Base-by-base conservation (phyloP, 495 filamentous ascomycete genomes). In the Geoglossum glabrum region DNA sequence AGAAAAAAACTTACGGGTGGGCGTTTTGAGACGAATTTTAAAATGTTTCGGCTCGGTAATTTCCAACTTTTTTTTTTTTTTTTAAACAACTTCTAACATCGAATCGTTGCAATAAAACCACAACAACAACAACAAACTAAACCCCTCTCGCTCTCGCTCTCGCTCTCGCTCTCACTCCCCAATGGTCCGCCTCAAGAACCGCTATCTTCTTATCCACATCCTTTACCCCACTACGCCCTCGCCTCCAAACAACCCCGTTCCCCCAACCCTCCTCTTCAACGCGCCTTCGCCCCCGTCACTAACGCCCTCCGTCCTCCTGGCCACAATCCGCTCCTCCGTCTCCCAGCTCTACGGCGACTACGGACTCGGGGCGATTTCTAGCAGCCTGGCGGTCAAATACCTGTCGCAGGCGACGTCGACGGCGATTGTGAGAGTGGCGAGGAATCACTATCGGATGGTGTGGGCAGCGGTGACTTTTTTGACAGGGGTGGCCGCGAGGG, bases 181-280 rank as follows among this genome's bases (percentile, higher is more conserved):
- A n/a, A 98, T 98, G 92, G 92, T 97, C 60, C 87, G 92, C 65
- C 73, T 95, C 61, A 98, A 98, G 73, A 79, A 92, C 68, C 85
- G 92, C 59, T 98, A 98, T 67, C 81, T 98, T 40, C 79, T 97
- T 31, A 76, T 96, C 55, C 82, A 89, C 67, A 88, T 96, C 64
- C 78, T 96, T 58, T 96, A 96, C 68, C 86, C 90, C 6, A 31
- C 68, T 66, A 11, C 58, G 62, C 55, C 61, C 0, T 36, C 57
- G 40, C 54, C 57, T 31, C 57, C 25, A 43, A 60, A 58, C n/a
- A 6, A 61, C 25, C 63, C 61, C 28, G 62, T 81, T 15, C 74
- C 80, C 1, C 73, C 76, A 62, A 61, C 82, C 55, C 66, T 94
- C 19, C 73, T 78, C 55, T 83, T 90, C 73, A 83, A 90, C 67